Evolutionary conservation across 257 asterid species (phyloP), one percentile per base, ranked within the genome.

Genomic region (Primulina huaijiensis): DNA sequence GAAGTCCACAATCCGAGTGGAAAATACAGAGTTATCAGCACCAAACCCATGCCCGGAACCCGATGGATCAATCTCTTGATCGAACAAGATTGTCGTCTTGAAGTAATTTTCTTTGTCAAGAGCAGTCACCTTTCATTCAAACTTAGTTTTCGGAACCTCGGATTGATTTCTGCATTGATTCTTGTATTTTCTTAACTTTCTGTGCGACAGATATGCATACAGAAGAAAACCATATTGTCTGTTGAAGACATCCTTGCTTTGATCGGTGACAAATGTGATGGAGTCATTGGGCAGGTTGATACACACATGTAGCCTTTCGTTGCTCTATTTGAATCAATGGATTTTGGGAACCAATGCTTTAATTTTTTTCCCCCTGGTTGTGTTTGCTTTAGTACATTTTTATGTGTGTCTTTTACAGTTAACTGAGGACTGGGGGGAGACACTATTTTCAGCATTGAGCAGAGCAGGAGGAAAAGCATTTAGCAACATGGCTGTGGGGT

Each of bases 401-500:
- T 55, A 63, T n/a, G 6, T 17, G 56, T 75, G 69, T 23, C 67
- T 76, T 65, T 8, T 74, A 12, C 75, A 90, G 98, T 79, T 93
- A 77, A 90, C 97, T 29, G 98, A 93, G 77, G 98, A 93, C 53
- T 93, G 97, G 97, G 96, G 97, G 8, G 97, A 89, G 76, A 87
- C 80, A 2, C 74, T 90, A 76, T 90, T 93, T 72, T 86, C 92
- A 72, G 95, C 96, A 37, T 74, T 90, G 89, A 93, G 97, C 85
- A 84, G 67, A 80, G 97, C 97, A 6, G 97, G 98, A 74, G 96
- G 98, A 16, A 93, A 80, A 74, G 97, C 98, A 57, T 93, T 93
- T 82, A 90, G 97, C 77, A 93, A 93, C 88, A 90, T 93, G 97
- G 98, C 97, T 66, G 98, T 93, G 10, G 98, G 98, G 29, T 90